phyloP scores from a whole-genome alignment of 495 filamentous ascomycete species.

The Hyphodiscus hymeniophilus region DNA sequence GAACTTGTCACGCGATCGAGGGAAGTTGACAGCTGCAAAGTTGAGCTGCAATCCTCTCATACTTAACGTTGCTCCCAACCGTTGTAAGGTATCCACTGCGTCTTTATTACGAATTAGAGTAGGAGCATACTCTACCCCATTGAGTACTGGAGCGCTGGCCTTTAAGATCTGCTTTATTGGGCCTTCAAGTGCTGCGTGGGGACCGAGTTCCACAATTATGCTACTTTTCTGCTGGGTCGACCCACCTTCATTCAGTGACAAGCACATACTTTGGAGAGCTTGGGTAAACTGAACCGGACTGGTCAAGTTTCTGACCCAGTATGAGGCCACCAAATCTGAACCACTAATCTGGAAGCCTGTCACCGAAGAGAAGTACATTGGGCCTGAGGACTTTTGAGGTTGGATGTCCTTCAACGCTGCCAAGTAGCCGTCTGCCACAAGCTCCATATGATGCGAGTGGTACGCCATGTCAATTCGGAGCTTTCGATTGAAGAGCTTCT shows the following conservation, averaged over 20 bases:
- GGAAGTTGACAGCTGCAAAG: constrained; percentile 36
- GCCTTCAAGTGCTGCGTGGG: constrained; percentile 54
- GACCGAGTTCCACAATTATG: constrained; percentile 53
- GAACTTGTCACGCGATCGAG: constrained; percentile 23
- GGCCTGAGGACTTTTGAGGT: background rate
- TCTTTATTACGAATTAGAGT: constrained; percentile 36
- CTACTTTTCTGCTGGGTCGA: background rate
- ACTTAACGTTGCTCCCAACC: constrained; percentile 30
- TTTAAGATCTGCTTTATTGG: constrained; percentile 54
- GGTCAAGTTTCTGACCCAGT: constrained; percentile 47
- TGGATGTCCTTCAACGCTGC: background rate
- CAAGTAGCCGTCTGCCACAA: constrained; percentile 35
- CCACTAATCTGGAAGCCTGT: constrained; percentile 19
- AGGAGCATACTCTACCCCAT: constrained; percentile 29
- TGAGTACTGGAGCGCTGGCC: constrained; percentile 6
- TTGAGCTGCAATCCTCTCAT: constrained; percentile 35
- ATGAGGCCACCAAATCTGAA: constrained; percentile 18
- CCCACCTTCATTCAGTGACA: background rate
- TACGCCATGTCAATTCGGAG: constrained; percentile 53
- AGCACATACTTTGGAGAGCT: constrained; percentile 8
- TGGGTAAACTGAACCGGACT: constrained; percentile 42
- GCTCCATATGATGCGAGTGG: constrained; percentile 54
- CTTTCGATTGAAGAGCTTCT: constrained; percentile 35
- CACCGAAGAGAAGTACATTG: constrained; percentile 32
- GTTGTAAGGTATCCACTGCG: constrained; percentile 40